A percentile compares a stretch with the other conserved stretches of the same genome.
These are phyloP conservation scores for Naganishia cerealis DNA, from an alignment of 1,284 basidiomycete genomes.

Conservation along the genomic window DNA sequence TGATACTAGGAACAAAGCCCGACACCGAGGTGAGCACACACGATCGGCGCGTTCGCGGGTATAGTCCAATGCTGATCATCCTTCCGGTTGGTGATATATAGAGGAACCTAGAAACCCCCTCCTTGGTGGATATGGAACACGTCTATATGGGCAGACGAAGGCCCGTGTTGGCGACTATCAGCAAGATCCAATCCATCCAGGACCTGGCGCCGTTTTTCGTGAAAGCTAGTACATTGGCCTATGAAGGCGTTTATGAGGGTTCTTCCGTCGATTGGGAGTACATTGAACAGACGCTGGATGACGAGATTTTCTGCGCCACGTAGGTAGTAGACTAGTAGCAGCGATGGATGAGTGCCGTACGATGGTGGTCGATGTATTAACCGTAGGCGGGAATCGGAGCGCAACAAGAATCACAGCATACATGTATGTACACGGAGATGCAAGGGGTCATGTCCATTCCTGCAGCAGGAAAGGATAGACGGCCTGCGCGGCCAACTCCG, in stretches of 20 bases:
- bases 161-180: slow-evolving; percentile 68
- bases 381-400: no score
- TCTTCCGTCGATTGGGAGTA: slow-evolving; percentile 74
- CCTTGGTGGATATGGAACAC: slow-evolving; percentile 13
- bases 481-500: no score
- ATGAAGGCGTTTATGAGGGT: slow-evolving; percentile 82
- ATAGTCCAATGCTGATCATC: slow-evolving; percentile 35
- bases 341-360: background rate
- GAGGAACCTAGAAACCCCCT: background rate
- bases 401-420: no score
- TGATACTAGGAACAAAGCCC: slow-evolving; percentile 56
- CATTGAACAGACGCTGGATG: slow-evolving; percentile 73
- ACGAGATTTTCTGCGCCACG: slow-evolving; percentile 69
- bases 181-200: slow-evolving; percentile 71
- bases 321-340: background rate
- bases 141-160: slow-evolving; percentile 58
- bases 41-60: no score
- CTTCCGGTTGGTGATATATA: background rate
- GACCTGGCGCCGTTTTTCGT: slow-evolving; percentile 85
- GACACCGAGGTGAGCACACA: slow-evolving; percentile 38
- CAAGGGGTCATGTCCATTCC: no score
- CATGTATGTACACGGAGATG: no score
- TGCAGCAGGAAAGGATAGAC: no score
- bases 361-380: no score
- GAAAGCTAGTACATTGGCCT: slow-evolving; percentile 78